Conservation (phyloP, 306 rosid genomes). For the Lagenaria siceraria region DNA sequence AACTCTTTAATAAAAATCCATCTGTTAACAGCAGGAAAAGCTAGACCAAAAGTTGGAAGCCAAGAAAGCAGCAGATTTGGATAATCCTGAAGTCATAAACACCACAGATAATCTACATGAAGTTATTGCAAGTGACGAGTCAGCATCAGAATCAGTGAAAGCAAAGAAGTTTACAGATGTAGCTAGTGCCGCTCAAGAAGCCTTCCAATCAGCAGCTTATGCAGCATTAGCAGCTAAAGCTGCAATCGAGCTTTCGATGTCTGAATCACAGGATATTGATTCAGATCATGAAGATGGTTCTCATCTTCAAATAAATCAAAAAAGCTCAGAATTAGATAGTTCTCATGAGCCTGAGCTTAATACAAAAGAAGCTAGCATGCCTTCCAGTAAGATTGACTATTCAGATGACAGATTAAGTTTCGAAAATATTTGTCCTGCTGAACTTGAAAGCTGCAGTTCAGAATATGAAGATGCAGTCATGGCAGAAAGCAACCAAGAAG, state of each 20-base stretch:
- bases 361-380: neutral
- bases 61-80: neutral
- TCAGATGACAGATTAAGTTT: neutral
- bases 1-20: neutral
- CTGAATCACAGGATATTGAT: conserved; percentile 39
- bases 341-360: neutral
- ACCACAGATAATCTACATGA: conserved; percentile 13
- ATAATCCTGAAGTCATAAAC: conserved; percentile 12
- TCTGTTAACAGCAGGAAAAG: neutral
- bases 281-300: conserved; percentile 7
- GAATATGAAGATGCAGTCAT: neutral
- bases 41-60: conserved; percentile 6
- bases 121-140: conserved; percentile 21
- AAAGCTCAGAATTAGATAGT: neutral
- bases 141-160: conserved; percentile 31
- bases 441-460: neutral
- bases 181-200: conserved; percentile 84
- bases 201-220: conserved; percentile 74
- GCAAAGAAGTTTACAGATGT: conserved; percentile 49
- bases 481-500: conserved; percentile 2
- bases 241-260: conserved; percentile 61
- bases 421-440: neutral
- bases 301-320: neutral
- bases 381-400: neutral
- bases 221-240: conserved; percentile 87